Base-by-base conservation (phyloP, 208 protist species). In the Angomonas deanei region DNA sequence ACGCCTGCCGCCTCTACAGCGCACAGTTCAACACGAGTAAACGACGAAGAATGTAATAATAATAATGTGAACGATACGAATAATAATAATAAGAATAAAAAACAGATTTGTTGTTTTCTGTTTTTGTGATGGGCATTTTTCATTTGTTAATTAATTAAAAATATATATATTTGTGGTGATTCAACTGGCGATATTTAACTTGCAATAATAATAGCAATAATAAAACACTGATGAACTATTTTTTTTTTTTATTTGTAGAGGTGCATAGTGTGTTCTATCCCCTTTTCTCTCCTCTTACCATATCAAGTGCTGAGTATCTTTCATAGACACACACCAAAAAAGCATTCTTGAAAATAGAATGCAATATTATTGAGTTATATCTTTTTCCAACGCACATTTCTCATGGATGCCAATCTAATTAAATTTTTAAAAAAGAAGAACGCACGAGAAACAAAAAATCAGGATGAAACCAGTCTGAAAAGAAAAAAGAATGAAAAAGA, bases 1-100 rank as follows among this genome's bases (percentile, higher is more conserved):
- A 88, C 34, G 66, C 62, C 49, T 67, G 72, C 15, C 64, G 85
- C 0, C 31, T 88, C 17, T 92, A 86, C 33, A 49, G 36, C 33
- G 17, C 33, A 26, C 21, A 58, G 59, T 74, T 53, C 65, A 27
- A 59, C 57, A 42, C 47, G 60, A 60, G 53, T 66, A 24, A 47
- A 6, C 28, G 28, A 24, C 6, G 23, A n/a, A 3, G 26, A n/a
- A n/a, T 3, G 50, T 11, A 34, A n/a, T 3, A 56, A 33, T 3
- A 26, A 28, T 2, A 56, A 24, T 32, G 50, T 17, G 50, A n/a
- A 26, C 23, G 19, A 28, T 53, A 53, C 5, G 8, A 53, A 53
- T 28, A 53, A 53, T 17, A 53, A 53, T 17, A 53, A 53, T 28
- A 28, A 53, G 8, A 53, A 24, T 28, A 28, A 53, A 53, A 15